These are phyloP conservation scores for Lepidopterella palustris DNA, from an alignment of 495 filamentous ascomycete species.

Conservation along the genomic window DNA sequence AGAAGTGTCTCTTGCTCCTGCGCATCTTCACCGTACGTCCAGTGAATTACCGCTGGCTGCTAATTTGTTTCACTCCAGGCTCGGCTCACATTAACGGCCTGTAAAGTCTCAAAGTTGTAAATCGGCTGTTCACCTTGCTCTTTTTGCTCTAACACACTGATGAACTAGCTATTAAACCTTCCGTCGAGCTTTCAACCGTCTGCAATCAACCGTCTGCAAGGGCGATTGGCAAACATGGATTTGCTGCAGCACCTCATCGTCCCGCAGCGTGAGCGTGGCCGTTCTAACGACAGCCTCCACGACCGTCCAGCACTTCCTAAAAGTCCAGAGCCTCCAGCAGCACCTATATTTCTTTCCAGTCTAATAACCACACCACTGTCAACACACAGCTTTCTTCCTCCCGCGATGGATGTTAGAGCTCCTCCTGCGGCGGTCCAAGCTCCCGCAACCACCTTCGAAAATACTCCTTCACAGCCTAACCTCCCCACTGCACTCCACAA, in stretches of 20 bases:
- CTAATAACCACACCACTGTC: neutral
- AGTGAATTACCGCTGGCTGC: no score
- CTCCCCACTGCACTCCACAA: neutral
- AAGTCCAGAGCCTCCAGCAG: no score
- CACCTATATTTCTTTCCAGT: neutral
- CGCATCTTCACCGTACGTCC: no score
- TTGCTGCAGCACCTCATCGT: neutral
- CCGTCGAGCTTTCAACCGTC: neutral
- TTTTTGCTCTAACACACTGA: no score
- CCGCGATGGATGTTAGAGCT: neutral
- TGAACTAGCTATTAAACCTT: neutral
- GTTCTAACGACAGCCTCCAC: no score
- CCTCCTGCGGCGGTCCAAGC: neutral
- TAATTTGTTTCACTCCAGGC: no score
- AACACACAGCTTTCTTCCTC: no score
- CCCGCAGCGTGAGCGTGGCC: neutral
- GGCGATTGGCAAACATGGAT: neutral
- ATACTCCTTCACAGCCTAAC: neutral
- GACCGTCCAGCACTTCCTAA: neutral
- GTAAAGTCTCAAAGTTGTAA: no score
- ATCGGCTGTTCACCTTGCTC: no score
- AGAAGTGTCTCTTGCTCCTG: no score
- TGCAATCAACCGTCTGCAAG: neutral
- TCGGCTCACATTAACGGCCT: no score
- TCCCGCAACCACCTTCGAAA: neutral